phyloP scores from a whole-genome alignment of 1,284 basidiomycete genomes.

The Cutaneotrichosporon cutaneum region DNA sequence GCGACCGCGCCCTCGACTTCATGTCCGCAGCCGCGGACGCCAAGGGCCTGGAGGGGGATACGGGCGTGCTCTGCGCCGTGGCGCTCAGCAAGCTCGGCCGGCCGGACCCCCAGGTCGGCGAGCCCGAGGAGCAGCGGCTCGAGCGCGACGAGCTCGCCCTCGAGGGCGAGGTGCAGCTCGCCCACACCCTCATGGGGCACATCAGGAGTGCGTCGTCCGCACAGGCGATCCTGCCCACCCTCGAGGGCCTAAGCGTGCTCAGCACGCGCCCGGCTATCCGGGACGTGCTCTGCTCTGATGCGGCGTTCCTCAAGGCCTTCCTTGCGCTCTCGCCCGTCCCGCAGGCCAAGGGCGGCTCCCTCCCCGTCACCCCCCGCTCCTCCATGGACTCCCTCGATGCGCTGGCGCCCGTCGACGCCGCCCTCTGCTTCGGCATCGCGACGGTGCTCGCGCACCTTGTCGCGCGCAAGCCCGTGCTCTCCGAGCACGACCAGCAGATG shows the following conservation, averaged over 20 bases:
- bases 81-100: conserved; percentile 73
- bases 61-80: conserved; percentile 61
- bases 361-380: conserved; percentile 56
- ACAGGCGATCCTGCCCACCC: conserved; percentile 57
- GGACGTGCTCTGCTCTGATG: conserved; percentile 62
- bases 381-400: conserved; percentile 32
- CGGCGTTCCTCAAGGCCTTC: conserved; percentile 62
- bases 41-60: conserved; percentile 36
- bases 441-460: conserved; percentile 72
- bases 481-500: conserved; percentile 75
- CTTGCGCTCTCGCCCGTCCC: conserved; percentile 55
- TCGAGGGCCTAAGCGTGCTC: conserved; percentile 82
- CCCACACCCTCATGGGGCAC: conserved; percentile 61
- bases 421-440: conserved; percentile 71
- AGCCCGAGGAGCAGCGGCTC: conserved; percentile 42
- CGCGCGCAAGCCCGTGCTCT: conserved; percentile 66
- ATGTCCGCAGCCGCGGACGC: conserved; percentile 50
- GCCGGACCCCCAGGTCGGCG: conserved; percentile 58
- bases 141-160: conserved; percentile 25
- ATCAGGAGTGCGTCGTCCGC: conserved; percentile 41
- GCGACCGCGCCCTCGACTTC: conserved; percentile 53
- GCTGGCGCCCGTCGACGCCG: conserved; percentile 32
- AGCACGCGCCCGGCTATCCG: conserved; percentile 67
- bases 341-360: conserved; percentile 51
- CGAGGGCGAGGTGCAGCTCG: conserved; percentile 57